These are phyloP conservation scores for Vitis hybrid DNA, from an alignment of 177 flowering plant species.

Conservation along the genomic window DNA sequence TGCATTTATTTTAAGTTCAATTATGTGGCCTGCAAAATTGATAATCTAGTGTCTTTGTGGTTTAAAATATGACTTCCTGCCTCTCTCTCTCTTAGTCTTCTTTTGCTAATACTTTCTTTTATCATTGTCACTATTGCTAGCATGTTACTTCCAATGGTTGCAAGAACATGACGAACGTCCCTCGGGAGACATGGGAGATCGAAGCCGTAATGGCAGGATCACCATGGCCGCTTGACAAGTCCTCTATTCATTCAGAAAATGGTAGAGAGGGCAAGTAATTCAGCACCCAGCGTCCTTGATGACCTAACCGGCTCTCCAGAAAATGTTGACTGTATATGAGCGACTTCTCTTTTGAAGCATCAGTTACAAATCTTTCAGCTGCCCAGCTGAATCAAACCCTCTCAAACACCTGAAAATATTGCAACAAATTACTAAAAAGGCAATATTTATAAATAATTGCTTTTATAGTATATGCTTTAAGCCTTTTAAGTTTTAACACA, in stretches of 20 bases:
- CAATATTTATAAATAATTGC: too few relatives aligned
- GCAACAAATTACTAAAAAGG: background rate
- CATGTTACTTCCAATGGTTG: constrained; percentile 71
- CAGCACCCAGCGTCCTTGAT: background rate
- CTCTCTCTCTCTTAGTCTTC: background rate
- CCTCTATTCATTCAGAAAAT: constrained; percentile 5
- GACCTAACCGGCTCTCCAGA: too few relatives aligned
- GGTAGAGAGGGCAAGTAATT: constrained; percentile 4
- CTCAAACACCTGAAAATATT: background rate
- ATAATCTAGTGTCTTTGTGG: too few relatives aligned
- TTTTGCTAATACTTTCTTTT: background rate
- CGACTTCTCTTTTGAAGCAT: too few relatives aligned
- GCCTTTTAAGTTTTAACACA: too few relatives aligned
- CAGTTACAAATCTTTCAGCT: too few relatives aligned
- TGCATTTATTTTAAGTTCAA: background rate
- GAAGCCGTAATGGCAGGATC: constrained; percentile 97
- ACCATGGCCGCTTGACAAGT: constrained; percentile 64
- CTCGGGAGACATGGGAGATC: constrained; percentile 70
- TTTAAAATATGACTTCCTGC: too few relatives aligned
- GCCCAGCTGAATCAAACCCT: too few relatives aligned
- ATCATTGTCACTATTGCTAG: constrained; percentile 27
- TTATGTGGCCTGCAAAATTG: background rate
- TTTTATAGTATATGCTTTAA: too few relatives aligned
- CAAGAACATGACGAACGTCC: constrained; percentile 78
- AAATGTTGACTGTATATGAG: too few relatives aligned